Evolutionary conservation across 2,329 filamentous ascomycete species (phyloP).

Genomic region (Sporothrix humicola): DNA sequence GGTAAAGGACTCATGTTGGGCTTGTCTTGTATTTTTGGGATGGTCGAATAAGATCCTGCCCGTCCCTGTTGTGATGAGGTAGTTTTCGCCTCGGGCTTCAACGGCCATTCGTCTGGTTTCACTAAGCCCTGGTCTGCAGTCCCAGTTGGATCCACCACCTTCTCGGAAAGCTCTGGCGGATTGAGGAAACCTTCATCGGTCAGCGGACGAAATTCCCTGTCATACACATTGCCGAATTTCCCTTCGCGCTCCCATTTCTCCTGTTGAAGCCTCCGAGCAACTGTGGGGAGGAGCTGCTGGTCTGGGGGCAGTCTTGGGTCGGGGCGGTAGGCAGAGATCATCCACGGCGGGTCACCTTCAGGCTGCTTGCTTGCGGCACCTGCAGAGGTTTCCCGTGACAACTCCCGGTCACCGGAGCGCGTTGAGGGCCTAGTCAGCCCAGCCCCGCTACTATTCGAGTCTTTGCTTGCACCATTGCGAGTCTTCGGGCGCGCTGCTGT

Average conservation of each 20-base stretch:
- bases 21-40: slow-evolving; percentile 63
- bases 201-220: slow-evolving; percentile 83
- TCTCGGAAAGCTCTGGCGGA: slow-evolving; percentile 51
- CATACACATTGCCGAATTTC: slow-evolving; percentile 82
- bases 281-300: slow-evolving; percentile 92
- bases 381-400: slow-evolving; percentile 52
- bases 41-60: slow-evolving; percentile 64
- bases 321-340: slow-evolving; percentile 92
- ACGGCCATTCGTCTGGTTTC: slow-evolving; percentile 58
- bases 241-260: slow-evolving; percentile 95
- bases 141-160: slow-evolving; percentile 37
- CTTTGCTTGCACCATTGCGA: slow-evolving; percentile 61
- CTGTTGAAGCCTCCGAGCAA: slow-evolving; percentile 87
- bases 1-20: slow-evolving; percentile 50
- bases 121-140: slow-evolving; percentile 38
- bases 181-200: slow-evolving; percentile 66
- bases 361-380: slow-evolving; percentile 66
- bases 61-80: slow-evolving; percentile 53
- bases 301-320: slow-evolving; percentile 93
- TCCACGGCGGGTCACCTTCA: slow-evolving; percentile 95
- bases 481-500: slow-evolving; percentile 64
- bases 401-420: slow-evolving; percentile 64
- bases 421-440: slow-evolving; percentile 65
- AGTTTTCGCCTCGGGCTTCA: slow-evolving; percentile 58
- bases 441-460: slow-evolving; percentile 52